Percentiles rank a stretch among this genome's conserved stretches.
These are phyloP conservation scores for Aspergillus steynii DNA, from an alignment of 495 filamentous ascomycete species.

Conservation along the genomic window DNA sequence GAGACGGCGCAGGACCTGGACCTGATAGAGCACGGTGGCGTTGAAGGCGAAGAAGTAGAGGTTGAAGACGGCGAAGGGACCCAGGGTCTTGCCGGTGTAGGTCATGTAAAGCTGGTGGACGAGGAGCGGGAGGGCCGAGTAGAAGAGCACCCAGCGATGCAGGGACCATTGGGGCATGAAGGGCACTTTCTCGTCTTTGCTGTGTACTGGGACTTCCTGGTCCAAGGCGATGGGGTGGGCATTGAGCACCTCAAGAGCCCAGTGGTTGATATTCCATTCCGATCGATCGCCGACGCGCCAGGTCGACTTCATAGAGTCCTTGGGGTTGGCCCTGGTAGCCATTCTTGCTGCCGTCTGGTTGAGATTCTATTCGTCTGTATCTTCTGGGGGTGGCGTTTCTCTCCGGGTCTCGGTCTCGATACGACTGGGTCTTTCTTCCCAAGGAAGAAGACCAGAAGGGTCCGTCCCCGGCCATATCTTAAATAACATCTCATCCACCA, in stretches of 20 bases:
- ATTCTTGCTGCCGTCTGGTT: constrained; percentile 13
- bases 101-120: constrained; percentile 36
- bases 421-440: no score
- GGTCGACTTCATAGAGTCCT: constrained; percentile 47
- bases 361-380: background rate
- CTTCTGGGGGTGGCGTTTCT: no score
- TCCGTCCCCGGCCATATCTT: no score
- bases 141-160: constrained; percentile 41
- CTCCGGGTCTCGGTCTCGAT: no score
- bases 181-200: constrained; percentile 39
- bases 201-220: constrained; percentile 37
- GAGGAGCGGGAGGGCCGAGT: constrained; percentile 36
- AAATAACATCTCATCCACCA: no score
- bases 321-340: constrained; percentile 31
- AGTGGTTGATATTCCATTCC: constrained; percentile 39
- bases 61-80: constrained; percentile 35
- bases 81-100: constrained; percentile 31
- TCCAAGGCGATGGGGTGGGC: constrained; percentile 34
- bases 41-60: constrained; percentile 38
- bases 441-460: no score
- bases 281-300: constrained; percentile 36
- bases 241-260: constrained; percentile 35
- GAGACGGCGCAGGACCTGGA: constrained; percentile 25
- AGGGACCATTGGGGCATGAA: constrained; percentile 41
- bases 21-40: constrained; percentile 38